These are phyloP conservation scores for Linum tenue DNA, from an alignment of 345 rosid genomes.

Conservation along the genomic window DNA sequence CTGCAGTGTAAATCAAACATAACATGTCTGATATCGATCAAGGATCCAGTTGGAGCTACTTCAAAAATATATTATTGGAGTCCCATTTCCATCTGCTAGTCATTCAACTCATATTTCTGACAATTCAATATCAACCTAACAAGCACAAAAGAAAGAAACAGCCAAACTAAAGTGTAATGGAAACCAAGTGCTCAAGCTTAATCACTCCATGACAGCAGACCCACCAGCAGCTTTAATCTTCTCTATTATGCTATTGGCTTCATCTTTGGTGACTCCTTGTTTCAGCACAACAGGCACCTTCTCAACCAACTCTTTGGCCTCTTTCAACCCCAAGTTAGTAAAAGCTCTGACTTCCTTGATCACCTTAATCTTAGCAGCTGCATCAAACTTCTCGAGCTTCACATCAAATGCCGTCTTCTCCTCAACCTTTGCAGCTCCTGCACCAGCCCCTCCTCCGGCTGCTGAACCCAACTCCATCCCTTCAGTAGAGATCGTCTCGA, in stretches of 20 bases:
- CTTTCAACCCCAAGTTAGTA: conserved; percentile 38
- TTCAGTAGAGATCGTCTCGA: neutral
- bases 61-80: neutral
- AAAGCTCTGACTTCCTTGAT: conserved; percentile 39
- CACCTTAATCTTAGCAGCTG: conserved; percentile 39
- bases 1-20: too few relatives aligned
- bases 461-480: neutral
- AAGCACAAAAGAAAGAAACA: neutral
- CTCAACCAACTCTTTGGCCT: conserved; percentile 43
- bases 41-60: too few relatives aligned
- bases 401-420: neutral
- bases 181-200: neutral
- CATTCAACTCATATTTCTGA: neutral
- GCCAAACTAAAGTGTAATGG: neutral
- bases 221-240: conserved; percentile 45
- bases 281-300: conserved; percentile 34
- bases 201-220: conserved; percentile 38
- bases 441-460: neutral
- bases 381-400: conserved; percentile 42
- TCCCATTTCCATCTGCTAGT: neutral
- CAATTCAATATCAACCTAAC: neutral
- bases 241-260: conserved; percentile 32
- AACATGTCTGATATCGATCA: neutral
- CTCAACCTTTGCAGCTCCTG: neutral
- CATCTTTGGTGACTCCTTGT: conserved; percentile 40